Evolutionary conservation across 345 rosid species (phyloP).

Genomic region (Aurinia saxatilis): DNA sequence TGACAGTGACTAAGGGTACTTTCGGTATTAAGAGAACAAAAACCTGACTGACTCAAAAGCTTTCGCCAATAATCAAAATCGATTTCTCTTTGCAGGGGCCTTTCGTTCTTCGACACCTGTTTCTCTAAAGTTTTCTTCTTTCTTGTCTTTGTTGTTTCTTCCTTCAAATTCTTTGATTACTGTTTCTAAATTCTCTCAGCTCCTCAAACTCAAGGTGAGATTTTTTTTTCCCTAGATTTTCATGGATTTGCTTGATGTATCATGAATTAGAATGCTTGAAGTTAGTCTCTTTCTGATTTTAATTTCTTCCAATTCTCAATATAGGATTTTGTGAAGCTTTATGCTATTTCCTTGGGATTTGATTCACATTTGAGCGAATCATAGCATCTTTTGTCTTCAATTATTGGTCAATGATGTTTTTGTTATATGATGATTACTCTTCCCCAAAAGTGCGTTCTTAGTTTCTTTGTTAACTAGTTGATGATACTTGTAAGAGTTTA

Average conservation of each 20-base stretch:
- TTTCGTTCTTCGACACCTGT: neutral
- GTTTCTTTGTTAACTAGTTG: neutral
- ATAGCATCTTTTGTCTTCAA: neutral
- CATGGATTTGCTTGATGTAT: neutral
- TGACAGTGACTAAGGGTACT: slow-evolving; percentile 5
- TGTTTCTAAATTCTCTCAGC: neutral
- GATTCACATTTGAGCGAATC: neutral
- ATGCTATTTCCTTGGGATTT: neutral
- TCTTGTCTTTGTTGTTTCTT: neutral
- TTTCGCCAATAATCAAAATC: slow-evolving; percentile 8
- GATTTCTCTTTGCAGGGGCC: neutral
- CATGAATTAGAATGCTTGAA: neutral
- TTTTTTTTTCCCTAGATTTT: neutral
- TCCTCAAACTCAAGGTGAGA: neutral
- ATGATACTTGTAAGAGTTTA: neutral
- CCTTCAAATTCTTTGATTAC: neutral
- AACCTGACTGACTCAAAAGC: neutral
- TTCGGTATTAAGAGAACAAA: neutral
- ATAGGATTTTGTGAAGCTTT: neutral
- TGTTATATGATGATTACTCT: too few species aligned
- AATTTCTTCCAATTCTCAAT: neutral
- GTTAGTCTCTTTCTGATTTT: neutral
- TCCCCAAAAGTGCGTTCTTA: neutral
- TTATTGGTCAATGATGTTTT: neutral
- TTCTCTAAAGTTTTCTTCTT: neutral